These are phyloP conservation scores for Elaphomyces granulatus DNA, from an alignment of 495 filamentous ascomycete species.

Conservation along the genomic window DNA sequence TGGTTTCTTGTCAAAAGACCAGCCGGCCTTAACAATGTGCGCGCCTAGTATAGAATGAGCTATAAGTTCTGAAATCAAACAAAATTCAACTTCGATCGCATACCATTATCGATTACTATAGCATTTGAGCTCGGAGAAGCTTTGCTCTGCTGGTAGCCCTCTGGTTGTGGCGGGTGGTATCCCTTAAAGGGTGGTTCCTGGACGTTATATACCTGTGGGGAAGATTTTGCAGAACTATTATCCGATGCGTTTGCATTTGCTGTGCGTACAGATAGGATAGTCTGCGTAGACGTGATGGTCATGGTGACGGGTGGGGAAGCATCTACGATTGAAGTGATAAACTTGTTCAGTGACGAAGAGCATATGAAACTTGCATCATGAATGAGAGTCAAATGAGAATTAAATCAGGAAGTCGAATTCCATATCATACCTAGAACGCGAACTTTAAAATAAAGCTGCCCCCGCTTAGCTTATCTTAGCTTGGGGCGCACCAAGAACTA, in stretches of 20 bases:
- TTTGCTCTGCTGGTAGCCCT: constrained; percentile 50
- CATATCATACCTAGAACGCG: no score
- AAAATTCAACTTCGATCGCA: background rate
- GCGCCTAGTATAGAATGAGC: constrained; percentile 44
- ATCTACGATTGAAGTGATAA: no score
- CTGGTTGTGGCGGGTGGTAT: constrained; percentile 48
- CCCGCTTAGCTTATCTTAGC: no score
- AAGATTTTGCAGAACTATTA: constrained; percentile 30
- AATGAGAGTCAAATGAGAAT: no score
- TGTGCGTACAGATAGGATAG: constrained; percentile 23
- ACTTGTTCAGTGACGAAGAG: no score
- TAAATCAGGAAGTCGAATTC: no score
- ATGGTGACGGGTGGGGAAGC: no score
- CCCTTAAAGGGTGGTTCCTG: constrained; percentile 70
- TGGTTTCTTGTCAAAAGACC: constrained; percentile 76
- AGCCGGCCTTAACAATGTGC: constrained; percentile 77
- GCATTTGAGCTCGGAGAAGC: constrained; percentile 43
- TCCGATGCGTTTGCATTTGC: constrained; percentile 21
- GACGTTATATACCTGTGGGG: constrained; percentile 36
- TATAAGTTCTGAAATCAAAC: constrained; percentile 3
- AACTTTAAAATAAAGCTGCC: no score
- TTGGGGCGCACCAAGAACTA: no score
- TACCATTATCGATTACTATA: constrained; percentile 98
- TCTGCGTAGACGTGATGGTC: constrained; percentile 35
- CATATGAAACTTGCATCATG: no score